Evolutionary conservation across 2,329 filamentous ascomycete genomes (phyloP).

Genomic region (Epichloe typhina): DNA sequence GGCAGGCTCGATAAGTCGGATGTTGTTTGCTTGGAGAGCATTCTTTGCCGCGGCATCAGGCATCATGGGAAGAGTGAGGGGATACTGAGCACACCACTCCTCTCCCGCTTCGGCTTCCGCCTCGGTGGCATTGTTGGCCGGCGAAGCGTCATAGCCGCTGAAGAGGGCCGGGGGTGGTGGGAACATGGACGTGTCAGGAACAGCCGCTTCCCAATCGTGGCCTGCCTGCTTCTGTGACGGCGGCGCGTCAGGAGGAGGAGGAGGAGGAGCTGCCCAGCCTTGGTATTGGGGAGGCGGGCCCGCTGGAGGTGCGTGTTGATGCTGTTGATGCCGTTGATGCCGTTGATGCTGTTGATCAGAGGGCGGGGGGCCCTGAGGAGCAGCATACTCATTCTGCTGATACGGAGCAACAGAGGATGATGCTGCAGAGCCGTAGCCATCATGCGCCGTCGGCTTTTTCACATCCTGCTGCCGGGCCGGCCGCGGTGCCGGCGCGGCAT

Average conservation of each 20-base stretch:
- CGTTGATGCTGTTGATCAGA: constrained; percentile 9
- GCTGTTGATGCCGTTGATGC: too few relatives aligned
- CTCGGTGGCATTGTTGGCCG: constrained; percentile 55
- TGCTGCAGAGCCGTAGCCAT: background rate
- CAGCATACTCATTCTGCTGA: constrained; percentile 2
- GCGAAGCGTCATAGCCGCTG: constrained; percentile 48
- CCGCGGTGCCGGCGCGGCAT: constrained; percentile 26
- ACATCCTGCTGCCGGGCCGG: constrained; percentile 19
- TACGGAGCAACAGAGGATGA: constrained; percentile 11
- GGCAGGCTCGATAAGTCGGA: constrained; percentile 39
- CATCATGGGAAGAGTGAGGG: constrained; percentile 43
- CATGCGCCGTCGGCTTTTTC: constrained; percentile 9
- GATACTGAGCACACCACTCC: constrained; percentile 49
- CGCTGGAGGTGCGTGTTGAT: constrained; percentile 16
- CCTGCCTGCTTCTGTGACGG: constrained; percentile 19
- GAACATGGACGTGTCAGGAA: constrained; percentile 59
- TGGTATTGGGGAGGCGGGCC: constrained; percentile 16
- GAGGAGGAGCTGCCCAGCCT: constrained; percentile 22
- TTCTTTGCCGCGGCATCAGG: constrained; percentile 31
- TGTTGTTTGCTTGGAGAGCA: constrained; percentile 37
- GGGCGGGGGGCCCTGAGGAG: constrained; percentile 21
- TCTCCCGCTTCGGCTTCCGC: constrained; percentile 51
- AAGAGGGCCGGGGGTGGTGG: constrained; percentile 60
- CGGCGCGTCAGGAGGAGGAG: constrained; percentile 26
- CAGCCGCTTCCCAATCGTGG: constrained; percentile 58